These are phyloP conservation scores for Starmerella floricola DNA, from an alignment of 805 yeast genomes.

Conservation along the genomic window DNA sequence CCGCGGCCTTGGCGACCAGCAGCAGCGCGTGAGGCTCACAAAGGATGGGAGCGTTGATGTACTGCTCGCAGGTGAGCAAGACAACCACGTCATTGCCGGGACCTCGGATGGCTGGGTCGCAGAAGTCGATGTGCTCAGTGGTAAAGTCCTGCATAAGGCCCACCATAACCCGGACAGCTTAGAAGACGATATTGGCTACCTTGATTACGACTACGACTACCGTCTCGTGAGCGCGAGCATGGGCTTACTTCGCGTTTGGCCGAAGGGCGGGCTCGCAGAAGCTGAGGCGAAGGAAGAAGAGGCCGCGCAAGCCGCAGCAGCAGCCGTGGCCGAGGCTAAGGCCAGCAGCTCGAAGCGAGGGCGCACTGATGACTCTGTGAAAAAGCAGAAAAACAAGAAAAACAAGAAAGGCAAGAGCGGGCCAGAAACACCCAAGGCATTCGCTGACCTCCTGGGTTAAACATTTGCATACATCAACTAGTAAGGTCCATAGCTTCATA, in stretches of 20 bases:
- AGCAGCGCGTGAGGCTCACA: conserved; percentile 57
- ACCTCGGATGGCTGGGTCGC: conserved; percentile 63
- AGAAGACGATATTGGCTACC: conserved; percentile 58
- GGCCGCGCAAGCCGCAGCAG: conserved; percentile 5
- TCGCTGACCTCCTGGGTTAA: conserved; percentile 14
- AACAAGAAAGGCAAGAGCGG: conserved; percentile 9
- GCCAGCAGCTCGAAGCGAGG: not conserved
- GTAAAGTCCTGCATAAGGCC: conserved; percentile 53
- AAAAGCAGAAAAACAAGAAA: conserved; percentile 5
- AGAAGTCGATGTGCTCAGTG: conserved; percentile 51
- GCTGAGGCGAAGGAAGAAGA: conserved; percentile 5
- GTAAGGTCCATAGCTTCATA: no score
- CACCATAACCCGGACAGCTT: conserved; percentile 40
- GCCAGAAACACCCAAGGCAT: no score
- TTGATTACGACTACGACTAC: conserved; percentile 74
- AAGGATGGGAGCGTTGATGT: conserved; percentile 61
- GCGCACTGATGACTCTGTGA: no score
- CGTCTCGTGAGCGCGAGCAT: conserved; percentile 72
- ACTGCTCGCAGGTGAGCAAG: conserved; percentile 39
- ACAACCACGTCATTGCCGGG: conserved; percentile 35
- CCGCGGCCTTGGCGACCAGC: conserved; percentile 50
- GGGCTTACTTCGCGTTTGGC: conserved; percentile 74
- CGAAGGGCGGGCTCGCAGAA: conserved; percentile 21
- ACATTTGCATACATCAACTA: not conserved
- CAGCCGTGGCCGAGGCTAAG: not conserved